A percentile compares a stretch with the other conserved stretches of the same genome.
Evolutionary conservation across 441 rosid species (phyloP).

Genomic region (Pelargonium cotyledonis): DNA sequence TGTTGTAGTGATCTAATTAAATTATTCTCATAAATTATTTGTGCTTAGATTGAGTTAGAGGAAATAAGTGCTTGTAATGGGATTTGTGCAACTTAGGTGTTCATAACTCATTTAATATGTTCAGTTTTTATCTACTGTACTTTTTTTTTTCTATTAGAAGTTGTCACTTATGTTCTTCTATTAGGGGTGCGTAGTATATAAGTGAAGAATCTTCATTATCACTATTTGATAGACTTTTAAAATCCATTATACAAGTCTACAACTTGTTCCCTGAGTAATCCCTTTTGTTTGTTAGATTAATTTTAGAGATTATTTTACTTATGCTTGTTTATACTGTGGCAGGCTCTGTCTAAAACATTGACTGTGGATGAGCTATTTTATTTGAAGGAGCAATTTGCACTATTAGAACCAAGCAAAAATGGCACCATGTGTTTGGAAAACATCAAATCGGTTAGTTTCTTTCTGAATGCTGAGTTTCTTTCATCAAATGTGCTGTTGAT

Average conservation of each 20-base stretch:
- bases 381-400: conserved; percentile 65
- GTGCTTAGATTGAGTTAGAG: neutral
- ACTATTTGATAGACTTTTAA: neutral
- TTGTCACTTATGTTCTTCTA: no score
- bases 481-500: neutral
- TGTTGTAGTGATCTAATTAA: neutral
- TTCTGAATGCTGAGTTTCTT: neutral
- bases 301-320: neutral
- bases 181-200: neutral
- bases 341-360: conserved; percentile 90
- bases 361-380: conserved; percentile 52
- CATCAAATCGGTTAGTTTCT: conserved; percentile 46
- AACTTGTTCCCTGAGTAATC: neutral
- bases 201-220: neutral
- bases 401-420: conserved; percentile 57
- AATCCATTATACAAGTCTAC: neutral
- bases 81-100: neutral
- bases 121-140: no score
- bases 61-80: neutral
- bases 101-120: no score
- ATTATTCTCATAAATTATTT: neutral
- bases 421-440: conserved; percentile 64
- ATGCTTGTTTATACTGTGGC: conserved; percentile 19
- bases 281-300: neutral
- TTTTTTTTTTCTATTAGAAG: no score